Evolutionary conservation across 192 early-diverging fungal genomes (phyloP).

Genomic region (Backusella parvicylindrica): DNA sequence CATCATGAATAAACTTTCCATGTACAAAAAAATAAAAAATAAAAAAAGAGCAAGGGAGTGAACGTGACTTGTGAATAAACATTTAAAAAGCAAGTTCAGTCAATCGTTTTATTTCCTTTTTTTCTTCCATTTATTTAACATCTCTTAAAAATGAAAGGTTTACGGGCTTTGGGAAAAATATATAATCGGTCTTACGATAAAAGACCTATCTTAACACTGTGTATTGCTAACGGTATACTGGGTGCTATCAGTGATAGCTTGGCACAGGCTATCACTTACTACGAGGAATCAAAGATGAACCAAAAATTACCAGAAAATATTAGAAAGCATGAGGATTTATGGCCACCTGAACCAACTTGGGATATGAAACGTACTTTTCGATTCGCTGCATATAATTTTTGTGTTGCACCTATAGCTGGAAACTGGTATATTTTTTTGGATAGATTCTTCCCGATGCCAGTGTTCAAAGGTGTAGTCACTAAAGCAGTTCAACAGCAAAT

Average conservation of each 20-base stretch:
- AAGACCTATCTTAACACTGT: conserved; percentile 62
- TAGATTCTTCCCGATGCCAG: conserved; percentile 51
- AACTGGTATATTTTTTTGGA: conserved; percentile 71
- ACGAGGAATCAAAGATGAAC: conserved; percentile 20
- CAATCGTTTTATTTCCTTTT: conserved; percentile 1
- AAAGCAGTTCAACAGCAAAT: conserved; percentile 5
- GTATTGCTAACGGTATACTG: conserved; percentile 62
- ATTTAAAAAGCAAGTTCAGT: neutral
- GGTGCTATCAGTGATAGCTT: conserved; percentile 61
- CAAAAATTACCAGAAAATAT: neutral
- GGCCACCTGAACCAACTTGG: conserved; percentile 10
- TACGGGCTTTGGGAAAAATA: conserved; percentile 15
- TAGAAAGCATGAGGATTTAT: conserved; percentile 10
- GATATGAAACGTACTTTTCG: conserved; percentile 50
- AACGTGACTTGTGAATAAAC: neutral
- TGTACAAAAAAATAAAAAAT: neutral
- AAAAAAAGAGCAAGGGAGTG: neutral
- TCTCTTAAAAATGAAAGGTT: conserved; percentile 11
- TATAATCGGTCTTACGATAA: conserved; percentile 45
- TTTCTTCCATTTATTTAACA: neutral
- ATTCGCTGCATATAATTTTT: conserved; percentile 66
- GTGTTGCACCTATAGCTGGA: conserved; percentile 65
- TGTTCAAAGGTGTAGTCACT: neutral
- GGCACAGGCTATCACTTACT: conserved; percentile 53
- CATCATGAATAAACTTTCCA: neutral